phyloP scores from a whole-genome alignment of 108 stramenopile species.

The Skeletonema costatum region DNA sequence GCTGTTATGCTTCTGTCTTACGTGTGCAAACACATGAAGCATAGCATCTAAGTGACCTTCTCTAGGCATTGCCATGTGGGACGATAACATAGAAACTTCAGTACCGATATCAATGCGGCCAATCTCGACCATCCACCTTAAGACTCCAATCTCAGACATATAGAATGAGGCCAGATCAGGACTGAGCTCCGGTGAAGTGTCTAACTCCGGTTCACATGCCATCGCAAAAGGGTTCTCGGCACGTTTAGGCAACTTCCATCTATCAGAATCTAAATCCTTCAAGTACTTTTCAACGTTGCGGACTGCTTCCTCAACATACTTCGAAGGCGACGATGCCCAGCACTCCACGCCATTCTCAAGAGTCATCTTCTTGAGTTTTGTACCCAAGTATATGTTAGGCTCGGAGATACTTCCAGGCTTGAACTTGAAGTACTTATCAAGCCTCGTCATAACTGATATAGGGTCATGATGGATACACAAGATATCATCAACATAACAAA shows the following conservation, averaged over 20 bases:
- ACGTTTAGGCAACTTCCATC: not conserved
- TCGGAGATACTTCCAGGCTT: conserved; percentile 1
- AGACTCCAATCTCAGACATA: conserved; percentile 16
- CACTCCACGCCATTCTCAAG: not conserved
- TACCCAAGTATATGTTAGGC: conserved; percentile 1
- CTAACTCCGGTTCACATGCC: conserved; percentile 31
- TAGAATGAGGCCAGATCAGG: conserved; percentile 1
- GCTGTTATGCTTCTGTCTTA: not conserved
- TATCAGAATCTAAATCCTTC: not conserved
- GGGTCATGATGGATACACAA: conserved; percentile 22
- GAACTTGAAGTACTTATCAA: conserved; percentile 7
- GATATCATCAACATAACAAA: conserved; percentile 21
- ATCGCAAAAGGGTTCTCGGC: conserved; percentile 6
- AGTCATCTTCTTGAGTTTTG: not conserved
- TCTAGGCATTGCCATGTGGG: conserved; percentile 19
- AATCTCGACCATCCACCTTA: conserved; percentile 43
- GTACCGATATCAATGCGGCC: conserved; percentile 27
- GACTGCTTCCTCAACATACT: conserved; percentile 14
- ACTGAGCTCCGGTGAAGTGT: conserved; percentile 4
- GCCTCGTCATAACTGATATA: not conserved
- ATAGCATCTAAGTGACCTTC: conserved; percentile 47
- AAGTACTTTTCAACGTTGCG: conserved; percentile 1
- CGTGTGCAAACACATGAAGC: conserved; percentile 6
- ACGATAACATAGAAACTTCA: conserved; percentile 39
- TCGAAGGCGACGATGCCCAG: not conserved